These are phyloP conservation scores for Starmerella apis DNA, from an alignment of 805 yeast genomes.

Conservation along the genomic window DNA sequence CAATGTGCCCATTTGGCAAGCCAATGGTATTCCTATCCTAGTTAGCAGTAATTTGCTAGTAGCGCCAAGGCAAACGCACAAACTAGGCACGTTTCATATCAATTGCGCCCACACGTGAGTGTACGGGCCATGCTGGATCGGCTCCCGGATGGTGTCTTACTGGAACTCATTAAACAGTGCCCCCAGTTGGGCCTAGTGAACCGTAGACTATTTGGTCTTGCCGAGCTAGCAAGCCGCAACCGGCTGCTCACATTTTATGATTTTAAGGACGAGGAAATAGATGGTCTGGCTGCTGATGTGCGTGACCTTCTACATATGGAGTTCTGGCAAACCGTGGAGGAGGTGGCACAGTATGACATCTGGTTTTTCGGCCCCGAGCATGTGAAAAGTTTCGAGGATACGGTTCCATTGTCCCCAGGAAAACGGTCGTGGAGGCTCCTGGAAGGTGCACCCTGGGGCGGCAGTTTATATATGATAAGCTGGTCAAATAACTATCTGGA, in stretches of 20 bases:
- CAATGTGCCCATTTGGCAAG: not conserved
- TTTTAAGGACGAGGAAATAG: constrained; percentile 13
- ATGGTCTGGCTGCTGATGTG: constrained; percentile 18
- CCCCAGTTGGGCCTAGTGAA: constrained; percentile 20
- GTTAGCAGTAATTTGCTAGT: too few species aligned
- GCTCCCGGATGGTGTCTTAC: constrained; percentile 18
- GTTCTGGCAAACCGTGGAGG: constrained; percentile 22
- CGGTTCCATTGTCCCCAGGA: not conserved
- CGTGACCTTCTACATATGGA: constrained; percentile 14
- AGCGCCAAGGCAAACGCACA: too few species aligned
- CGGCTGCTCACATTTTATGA: constrained; percentile 13
- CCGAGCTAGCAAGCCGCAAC: constrained; percentile 15
- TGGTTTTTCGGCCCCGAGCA: constrained; percentile 25
- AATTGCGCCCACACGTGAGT: not conserved
- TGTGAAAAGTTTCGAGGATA: not conserved
- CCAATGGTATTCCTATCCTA: not conserved
- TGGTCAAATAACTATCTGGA: constrained; percentile 14
- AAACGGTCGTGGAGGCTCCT: constrained; percentile 5
- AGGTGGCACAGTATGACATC: constrained; percentile 18
- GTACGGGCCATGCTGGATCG: constrained; percentile 15
- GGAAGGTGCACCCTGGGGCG: constrained; percentile 17
- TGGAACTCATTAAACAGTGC: constrained; percentile 10
- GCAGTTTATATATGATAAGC: constrained; percentile 7
- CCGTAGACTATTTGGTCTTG: constrained; percentile 14
- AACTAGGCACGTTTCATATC: not conserved